Conservation (phyloP, 805 yeast genomes). For the Saturnispora sanitii region DNA sequence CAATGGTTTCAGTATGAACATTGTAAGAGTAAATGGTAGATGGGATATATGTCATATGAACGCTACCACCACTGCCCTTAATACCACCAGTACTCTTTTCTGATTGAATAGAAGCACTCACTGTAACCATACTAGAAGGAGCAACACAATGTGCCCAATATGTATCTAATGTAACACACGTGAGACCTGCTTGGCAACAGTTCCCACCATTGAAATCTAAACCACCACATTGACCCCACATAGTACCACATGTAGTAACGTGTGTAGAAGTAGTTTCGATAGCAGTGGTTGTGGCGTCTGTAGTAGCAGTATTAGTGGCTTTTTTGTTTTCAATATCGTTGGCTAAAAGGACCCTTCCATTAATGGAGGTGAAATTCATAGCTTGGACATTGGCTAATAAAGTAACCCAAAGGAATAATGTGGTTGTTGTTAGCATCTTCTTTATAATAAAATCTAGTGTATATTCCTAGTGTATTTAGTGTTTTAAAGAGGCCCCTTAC, state of each 20-base stretch:
- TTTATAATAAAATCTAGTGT: no score
- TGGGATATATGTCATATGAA: background rate
- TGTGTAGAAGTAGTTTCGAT: conserved; percentile 3
- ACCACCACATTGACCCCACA: conserved; percentile 26
- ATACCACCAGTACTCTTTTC: no score
- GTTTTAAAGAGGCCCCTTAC: no score
- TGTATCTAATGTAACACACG: conserved; percentile 19
- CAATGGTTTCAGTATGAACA: background rate
- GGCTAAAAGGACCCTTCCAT: background rate
- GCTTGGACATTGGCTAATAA: background rate
- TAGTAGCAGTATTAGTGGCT: conserved; percentile 1
- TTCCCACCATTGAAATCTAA: conserved; percentile 19
- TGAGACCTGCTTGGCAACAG: conserved; percentile 20
- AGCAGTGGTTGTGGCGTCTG: conserved; percentile 6
- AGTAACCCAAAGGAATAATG: no score
- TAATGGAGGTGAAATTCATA: background rate
- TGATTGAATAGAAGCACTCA: background rate
- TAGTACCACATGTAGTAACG: conserved; percentile 18
- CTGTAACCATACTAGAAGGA: conserved; percentile 16
- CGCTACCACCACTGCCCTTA: background rate
- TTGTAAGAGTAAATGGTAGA: conserved; percentile 6
- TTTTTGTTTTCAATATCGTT: background rate
- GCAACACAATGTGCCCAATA: conserved; percentile 26
- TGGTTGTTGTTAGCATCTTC: no score
- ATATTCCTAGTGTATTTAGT: no score